These are phyloP conservation scores for Xylaria sp. DNA, from an alignment of 2,329 filamentous ascomycete species.

Conservation along the genomic window DNA sequence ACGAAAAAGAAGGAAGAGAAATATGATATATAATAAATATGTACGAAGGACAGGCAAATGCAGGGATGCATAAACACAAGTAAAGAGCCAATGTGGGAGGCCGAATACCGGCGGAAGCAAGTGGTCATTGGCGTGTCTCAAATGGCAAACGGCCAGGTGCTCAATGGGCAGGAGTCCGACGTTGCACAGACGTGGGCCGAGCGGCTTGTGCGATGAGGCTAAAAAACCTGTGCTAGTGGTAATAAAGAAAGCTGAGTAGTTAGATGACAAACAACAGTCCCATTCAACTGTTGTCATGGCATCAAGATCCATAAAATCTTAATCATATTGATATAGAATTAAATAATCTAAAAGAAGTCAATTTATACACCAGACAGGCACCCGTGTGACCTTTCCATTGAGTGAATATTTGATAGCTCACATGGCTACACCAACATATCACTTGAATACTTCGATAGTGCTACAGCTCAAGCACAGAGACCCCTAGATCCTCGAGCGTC, in stretches of 20 bases:
- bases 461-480: too few species aligned
- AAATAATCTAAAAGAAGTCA: not conserved
- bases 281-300: too few species aligned
- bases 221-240: not conserved
- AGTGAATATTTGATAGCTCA: too few species aligned
- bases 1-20: not conserved
- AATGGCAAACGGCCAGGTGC: conserved; percentile 5
- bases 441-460: too few species aligned
- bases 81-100: not conserved
- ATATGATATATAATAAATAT: not conserved
- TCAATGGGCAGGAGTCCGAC: not conserved
- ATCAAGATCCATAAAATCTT: too few species aligned
- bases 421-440: too few species aligned
- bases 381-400: too few species aligned
- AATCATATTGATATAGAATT: too few species aligned
- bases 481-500: too few species aligned
- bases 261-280: not conserved
- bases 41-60: not conserved
- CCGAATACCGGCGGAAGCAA: not conserved
- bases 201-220: conserved; percentile 8
- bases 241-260: too few species aligned
- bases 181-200: conserved; percentile 6
- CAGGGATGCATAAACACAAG: not conserved
- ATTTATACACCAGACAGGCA: too few species aligned
- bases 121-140: not conserved